Base-by-base conservation (phyloP, 768 basidiomycete genomes). In the Amanita molliuscula region DNA sequence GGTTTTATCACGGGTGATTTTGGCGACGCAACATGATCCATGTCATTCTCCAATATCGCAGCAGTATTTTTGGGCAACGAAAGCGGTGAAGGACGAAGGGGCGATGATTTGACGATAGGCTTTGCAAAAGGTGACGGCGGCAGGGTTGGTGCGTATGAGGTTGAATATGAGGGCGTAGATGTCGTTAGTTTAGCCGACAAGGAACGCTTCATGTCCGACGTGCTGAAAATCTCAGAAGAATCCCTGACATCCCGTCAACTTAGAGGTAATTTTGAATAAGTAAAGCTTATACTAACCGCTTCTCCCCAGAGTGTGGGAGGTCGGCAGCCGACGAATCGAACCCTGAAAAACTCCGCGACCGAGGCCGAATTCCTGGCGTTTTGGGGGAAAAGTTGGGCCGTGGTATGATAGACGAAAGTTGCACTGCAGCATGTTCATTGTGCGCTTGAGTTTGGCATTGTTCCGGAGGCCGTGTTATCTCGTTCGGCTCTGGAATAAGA, bases 341-440 rank as follows among this genome's bases (percentile, higher is more conserved):
- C 2, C 78, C 82, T 7, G 86, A 88, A 59, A 90, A 90, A 54
- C 86, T 88, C 56, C 84, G 66, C 18, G 84, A 88, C 44, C 86
- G 63, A 4, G 88, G 88, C 4, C 88, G 66, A 7, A 67, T 56
- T 2, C 69, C 69, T 6, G 71, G 68, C 7, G 67, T 69, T 49
- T 73, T 73, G 0, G 87, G 84, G 50, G 78, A 71, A 58, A 88
- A 87, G 42, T 83, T 81, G 0, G 82, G 69, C 11, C 83, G 63
- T 0, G 76, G 81, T 23, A 84, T 70, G 4, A 59, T 60, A 15
- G 26, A 43, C 37, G 33, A 13, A 35, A 1, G 23, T 31, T 20
- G 23, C 18, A 28, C 1, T 3, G 26, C 42, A 16, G 28, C n/a
- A 34, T 8, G 18, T 20, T 20, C 44, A 18, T 18, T 25, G 15